Conservation (phyloP, 1,284 basidiomycete species). For the Neonothopanus nambi region DNA sequence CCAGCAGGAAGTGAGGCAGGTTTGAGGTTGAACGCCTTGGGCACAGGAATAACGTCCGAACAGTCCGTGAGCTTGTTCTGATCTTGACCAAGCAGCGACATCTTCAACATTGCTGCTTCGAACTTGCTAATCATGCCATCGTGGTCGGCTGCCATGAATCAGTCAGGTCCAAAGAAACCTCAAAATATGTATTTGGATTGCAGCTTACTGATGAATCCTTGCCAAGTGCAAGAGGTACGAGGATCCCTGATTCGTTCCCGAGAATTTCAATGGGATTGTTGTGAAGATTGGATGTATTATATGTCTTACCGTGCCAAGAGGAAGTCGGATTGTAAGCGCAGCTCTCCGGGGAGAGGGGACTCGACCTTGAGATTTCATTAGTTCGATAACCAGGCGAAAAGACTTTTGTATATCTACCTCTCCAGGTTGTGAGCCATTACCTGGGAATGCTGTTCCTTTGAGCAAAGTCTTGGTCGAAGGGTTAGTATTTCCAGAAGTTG, state of each 20-base stretch:
- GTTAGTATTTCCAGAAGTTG: background rate
- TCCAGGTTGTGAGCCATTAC: conserved; percentile 23
- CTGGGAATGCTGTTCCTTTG: conserved; percentile 33
- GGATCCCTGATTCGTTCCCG: too few relatives aligned
- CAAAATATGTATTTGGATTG: background rate
- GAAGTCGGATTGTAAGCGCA: conserved; percentile 36
- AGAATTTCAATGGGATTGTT: too few relatives aligned
- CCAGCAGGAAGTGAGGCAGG: background rate
- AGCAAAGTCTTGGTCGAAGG: conserved; percentile 26
- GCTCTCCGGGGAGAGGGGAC: conserved; percentile 31
- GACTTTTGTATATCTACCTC: conserved; percentile 3
- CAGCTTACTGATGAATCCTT: conserved; percentile 20
- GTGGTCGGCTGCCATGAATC: background rate
- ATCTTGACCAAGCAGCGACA: conserved; percentile 1
- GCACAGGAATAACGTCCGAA: conserved; percentile 1
- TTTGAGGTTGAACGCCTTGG: background rate
- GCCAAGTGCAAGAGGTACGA: background rate
- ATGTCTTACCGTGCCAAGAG: background rate
- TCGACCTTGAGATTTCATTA: conserved; percentile 19
- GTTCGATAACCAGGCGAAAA: too few relatives aligned
- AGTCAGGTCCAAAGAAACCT: conserved; percentile 13
- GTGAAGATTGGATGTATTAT: too few relatives aligned
- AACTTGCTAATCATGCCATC: background rate
- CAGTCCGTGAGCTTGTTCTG: background rate
- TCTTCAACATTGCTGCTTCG: conserved; percentile 1